Base-by-base conservation (phyloP, 305 asterid species). In the Plantago coronopus region DNA sequence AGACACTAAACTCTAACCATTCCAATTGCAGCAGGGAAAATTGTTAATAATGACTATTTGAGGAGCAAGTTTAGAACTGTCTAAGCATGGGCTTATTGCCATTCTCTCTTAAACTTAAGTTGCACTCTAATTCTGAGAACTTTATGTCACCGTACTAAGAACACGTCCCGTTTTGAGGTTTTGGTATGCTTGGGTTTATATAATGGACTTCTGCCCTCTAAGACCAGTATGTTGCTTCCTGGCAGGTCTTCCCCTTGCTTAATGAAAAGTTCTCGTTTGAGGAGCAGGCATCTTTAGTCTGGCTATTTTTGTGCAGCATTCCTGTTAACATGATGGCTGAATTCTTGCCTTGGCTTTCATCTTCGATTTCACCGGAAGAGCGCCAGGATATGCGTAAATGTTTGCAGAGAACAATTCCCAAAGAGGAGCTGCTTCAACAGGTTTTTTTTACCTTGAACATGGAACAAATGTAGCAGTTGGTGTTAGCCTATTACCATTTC, bases 251-350 rank as follows among this genome's bases (percentile, higher is more conserved):
- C 71, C 97, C 97, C 25, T 67, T 91, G 78, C 96, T 91, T 44
- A 80, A 76, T 61, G 96, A 84, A 21, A 91, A 89, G 78, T 91
- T 91, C 74, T 86, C 97, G 42, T 87, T 84, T 50, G 96, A 91
- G 79, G 98, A 91, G 82, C 98, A 91, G 74, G 96, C 96, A 62
- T 84, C 97, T 69, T 75, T 91, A 76, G 98, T 86, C n/a, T 91
- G 98, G 98, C 96, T 88, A 70, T 91, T 91, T 74, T 77, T 91
- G 75, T 91, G 98, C 76, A 91, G 98, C 74, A 88, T 91, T 77
- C 98, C 98, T 42, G 96, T 84, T 58, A 88, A 88, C 78, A 88
- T 91, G 98, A 88, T 91, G 98, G 96, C 95, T 62, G 95, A 91
- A 71, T 91, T 91, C 73, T 83, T 91, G 76, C 98, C 98, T 22